Evolutionary conservation across 2,329 filamentous ascomycete genomes (phyloP), one percentile per base, ranked within the genome.

Genomic region (Tolypocladium ophioglossoides): DNA sequence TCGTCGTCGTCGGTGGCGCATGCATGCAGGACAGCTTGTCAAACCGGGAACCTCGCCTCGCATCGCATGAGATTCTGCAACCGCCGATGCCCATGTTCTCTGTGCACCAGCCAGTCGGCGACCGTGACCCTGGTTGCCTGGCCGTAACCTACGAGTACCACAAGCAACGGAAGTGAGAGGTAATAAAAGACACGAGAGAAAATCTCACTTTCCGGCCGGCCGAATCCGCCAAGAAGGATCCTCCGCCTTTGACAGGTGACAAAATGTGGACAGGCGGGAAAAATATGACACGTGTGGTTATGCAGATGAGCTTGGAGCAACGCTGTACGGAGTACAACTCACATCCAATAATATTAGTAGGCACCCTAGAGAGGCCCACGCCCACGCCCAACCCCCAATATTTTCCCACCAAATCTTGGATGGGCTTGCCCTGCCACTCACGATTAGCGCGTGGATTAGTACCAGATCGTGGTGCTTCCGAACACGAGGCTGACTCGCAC

Each of bases 11-110:
- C 35, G 44, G 44, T 30, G 41, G 44, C 44, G 44, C 44, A 32
- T 47, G 52, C 44, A 53, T 53, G 52, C 52, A 40, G 52, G 16
- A 50, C 35, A 53, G 22, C 41, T 24, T 53, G 52, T 50, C 44
- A 53, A 46, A 48, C 41, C 34, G 27, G 37, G 22, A 51, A 51
- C 49, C 49, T 51, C 49, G 49, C 49, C 7, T 51, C 35, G 32
- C 49, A 38, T 50, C 35, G 49, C 49, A 51, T 51, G 22, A 50
- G 49, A 51, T 39, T 51, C 49, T 51, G 49, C 49, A 51, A 38
- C 49, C 49, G 24, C 34, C 49, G 49, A 37, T 38, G 35, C 49
- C 49, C 49, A 38, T 37, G 49, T 22, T 30, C 37, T n/a, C 10
- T 24, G 37, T 12, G 27, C 35, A 51, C 49, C 35, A 3, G 49